These are phyloP conservation scores for Tricholoma saponaceum DNA, from an alignment of 768 basidiomycete genomes.

Conservation along the genomic window DNA sequence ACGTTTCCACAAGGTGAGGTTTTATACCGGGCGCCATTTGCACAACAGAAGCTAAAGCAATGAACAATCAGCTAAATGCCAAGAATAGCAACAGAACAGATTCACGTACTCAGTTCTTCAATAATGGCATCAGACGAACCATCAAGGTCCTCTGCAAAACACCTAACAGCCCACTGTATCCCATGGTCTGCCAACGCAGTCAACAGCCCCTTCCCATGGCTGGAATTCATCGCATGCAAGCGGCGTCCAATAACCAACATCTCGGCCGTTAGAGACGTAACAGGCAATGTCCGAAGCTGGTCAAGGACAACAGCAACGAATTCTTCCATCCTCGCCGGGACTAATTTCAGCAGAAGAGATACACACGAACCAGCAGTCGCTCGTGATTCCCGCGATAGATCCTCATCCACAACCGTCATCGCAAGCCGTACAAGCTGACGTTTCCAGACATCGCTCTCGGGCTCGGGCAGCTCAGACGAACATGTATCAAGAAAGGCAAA, in stretches of 20 bases:
- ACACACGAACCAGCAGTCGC: slow-evolving; percentile 23
- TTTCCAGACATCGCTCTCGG: slow-evolving; percentile 24
- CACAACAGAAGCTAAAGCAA: slow-evolving; percentile 26
- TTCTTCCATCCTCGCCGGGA: slow-evolving; percentile 17
- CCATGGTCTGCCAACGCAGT: slow-evolving; percentile 38
- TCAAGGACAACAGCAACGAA: slow-evolving; percentile 20
- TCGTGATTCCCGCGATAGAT: slow-evolving; percentile 12
- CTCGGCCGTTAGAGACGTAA: slow-evolving; percentile 24
- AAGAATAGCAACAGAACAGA: slow-evolving; percentile 6
- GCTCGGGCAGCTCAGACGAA: slow-evolving; percentile 10
- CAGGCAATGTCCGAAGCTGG: slow-evolving; percentile 20
- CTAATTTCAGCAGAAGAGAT: slow-evolving; percentile 20
- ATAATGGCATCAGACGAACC: slow-evolving; percentile 19
- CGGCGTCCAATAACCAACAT: slow-evolving; percentile 28
- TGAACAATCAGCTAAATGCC: slow-evolving; percentile 4
- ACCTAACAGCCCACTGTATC: slow-evolving; percentile 50
- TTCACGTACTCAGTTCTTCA: slow-evolving; percentile 34
- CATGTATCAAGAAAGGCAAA: slow-evolving; percentile 44
- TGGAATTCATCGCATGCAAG: slow-evolving; percentile 14
- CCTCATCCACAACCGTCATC: slow-evolving; percentile 10
- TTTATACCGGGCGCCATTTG: slow-evolving; percentile 34
- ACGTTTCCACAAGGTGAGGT: slow-evolving; percentile 63
- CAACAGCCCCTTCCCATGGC: slow-evolving; percentile 20
- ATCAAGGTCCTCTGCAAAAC: slow-evolving; percentile 32
- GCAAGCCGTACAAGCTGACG: slow-evolving; percentile 26